A percentile compares a stretch with the other conserved stretches of the same genome.
Conservation (phyloP, 164 flowering plant species). For the Annona cherimola region DNA sequence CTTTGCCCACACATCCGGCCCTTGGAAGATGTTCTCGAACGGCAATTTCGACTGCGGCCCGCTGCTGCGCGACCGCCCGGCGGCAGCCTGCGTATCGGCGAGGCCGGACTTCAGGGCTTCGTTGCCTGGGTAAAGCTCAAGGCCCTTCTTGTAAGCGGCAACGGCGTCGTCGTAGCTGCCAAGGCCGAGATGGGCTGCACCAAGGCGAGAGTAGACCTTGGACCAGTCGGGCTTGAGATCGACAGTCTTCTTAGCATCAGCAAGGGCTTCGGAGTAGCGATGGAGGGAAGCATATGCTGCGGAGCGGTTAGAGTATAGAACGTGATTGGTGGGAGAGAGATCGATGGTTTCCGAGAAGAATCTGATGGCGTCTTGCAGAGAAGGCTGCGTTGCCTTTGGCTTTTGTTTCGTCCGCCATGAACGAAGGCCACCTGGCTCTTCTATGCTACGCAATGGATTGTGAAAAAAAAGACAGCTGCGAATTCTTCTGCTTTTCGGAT, state of each 20-base stretch:
- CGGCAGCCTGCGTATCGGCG: slow-evolving; percentile 62
- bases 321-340: slow-evolving; percentile 79
- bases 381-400: no score
- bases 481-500: no score
- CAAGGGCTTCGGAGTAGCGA: slow-evolving; percentile 54
- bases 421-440: no score
- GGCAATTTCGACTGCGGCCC: slow-evolving; percentile 21
- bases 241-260: slow-evolving; percentile 83
- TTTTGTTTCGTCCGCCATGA: no score
- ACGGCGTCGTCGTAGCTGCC: slow-evolving; percentile 46
- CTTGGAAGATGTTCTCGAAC: slow-evolving; percentile 69
- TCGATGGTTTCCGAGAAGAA: no score
- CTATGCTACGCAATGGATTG: no score
- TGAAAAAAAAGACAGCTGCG: no score
- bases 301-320: slow-evolving; percentile 95
- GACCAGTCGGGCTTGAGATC: slow-evolving; percentile 85
- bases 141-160: slow-evolving; percentile 66
- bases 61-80: slow-evolving; percentile 28
- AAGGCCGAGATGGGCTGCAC: slow-evolving; percentile 75
- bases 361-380: no score
- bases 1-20: slow-evolving; percentile 92
- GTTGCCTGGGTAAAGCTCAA: slow-evolving; percentile 75
- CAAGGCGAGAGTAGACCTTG: slow-evolving; percentile 89
- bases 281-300: slow-evolving; percentile 89
- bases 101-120: slow-evolving; percentile 75